Percentiles rank a stretch among this genome's conserved stretches.
phyloP scores from a whole-genome alignment of 345 rosid genomes.

The Adansonia digitata region DNA sequence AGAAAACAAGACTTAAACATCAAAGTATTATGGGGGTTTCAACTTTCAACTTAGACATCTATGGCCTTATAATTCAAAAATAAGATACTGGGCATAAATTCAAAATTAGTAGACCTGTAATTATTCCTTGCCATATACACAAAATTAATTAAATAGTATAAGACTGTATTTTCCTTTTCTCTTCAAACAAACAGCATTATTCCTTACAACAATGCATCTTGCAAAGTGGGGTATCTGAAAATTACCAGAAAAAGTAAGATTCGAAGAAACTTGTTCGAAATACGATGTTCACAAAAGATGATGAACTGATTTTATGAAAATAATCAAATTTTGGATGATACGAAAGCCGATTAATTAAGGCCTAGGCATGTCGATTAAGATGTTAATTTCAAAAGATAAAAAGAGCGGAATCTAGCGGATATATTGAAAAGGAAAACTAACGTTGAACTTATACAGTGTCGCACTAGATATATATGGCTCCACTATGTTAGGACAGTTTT shows the following conservation, averaged over 20 bases:
- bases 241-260: slow-evolving; percentile 21
- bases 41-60: slow-evolving; percentile 20
- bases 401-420: not conserved
- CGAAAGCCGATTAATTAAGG: not conserved
- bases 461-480: not conserved
- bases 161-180: not conserved
- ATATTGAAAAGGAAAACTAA: not conserved
- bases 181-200: not conserved
- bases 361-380: not conserved
- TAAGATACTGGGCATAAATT: slow-evolving; percentile 23
- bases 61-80: slow-evolving; percentile 13
- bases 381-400: not conserved
- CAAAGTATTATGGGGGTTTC: not conserved
- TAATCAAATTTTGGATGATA: not conserved
- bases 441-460: not conserved
- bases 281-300: not conserved
- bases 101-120: slow-evolving; percentile 16
- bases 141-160: not conserved
- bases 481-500: not conserved
- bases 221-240: slow-evolving; percentile 18
- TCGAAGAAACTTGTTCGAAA: slow-evolving; percentile 14
- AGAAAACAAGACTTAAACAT: not conserved
- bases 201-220: slow-evolving; percentile 18
- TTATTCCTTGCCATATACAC: slow-evolving; percentile 19
- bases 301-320: no score